These are phyloP conservation scores for Sugiyamaella floridensis DNA, from an alignment of 805 yeast species.

Conservation along the genomic window DNA sequence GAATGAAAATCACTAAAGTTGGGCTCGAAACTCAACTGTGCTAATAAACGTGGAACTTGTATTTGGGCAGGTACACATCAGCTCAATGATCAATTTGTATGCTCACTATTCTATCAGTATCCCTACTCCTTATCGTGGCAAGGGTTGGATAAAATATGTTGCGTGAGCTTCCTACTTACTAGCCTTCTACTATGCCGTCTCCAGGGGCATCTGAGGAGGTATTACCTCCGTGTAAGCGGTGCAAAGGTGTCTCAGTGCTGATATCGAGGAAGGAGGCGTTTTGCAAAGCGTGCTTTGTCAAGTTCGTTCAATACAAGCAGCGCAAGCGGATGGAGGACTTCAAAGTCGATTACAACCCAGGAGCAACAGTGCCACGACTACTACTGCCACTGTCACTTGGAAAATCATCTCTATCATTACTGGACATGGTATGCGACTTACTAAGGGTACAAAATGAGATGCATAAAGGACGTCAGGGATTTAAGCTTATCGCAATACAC, in stretches of 20 bases:
- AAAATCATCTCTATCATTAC: constrained; percentile 54
- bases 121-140: not conserved
- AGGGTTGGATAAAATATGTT: not conserved
- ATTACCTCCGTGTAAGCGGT: constrained; percentile 40
- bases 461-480: constrained; percentile 65
- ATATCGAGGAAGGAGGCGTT: constrained; percentile 57
- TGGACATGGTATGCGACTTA: constrained; percentile 58
- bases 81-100: no score
- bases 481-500: constrained; percentile 46
- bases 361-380: constrained; percentile 35
- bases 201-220: not conserved
- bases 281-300: constrained; percentile 60
- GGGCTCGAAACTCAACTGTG: no score
- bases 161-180: not conserved
- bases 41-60: no score
- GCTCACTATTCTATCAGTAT: not conserved
- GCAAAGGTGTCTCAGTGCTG: constrained; percentile 40
- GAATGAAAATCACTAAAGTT: no score
- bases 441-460: constrained; percentile 54
- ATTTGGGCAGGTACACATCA: no score
- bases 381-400: constrained; percentile 64
- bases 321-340: constrained; percentile 74
- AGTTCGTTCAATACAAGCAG: constrained; percentile 72
- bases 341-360: constrained; percentile 55
- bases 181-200: not conserved